Conservation (phyloP, 1,139 yeast genomes). For the Pichia sorboxylosa region DNA sequence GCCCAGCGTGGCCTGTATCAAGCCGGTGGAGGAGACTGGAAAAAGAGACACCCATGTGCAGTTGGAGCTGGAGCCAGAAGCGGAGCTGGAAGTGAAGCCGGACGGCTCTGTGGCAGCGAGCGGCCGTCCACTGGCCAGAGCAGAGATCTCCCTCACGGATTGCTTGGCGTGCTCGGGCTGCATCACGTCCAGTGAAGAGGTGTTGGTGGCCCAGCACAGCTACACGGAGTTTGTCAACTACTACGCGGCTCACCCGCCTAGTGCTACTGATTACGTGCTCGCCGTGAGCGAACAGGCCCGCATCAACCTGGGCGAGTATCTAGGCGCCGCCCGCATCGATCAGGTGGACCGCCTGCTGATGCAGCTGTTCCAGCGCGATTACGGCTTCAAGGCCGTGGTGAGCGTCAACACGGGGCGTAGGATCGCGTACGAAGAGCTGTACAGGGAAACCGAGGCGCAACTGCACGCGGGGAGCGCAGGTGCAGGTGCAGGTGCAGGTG, state of each 20-base stretch:
- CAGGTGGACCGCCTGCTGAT: conserved; percentile 52
- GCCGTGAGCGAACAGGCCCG: conserved; percentile 83
- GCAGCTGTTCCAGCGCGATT: conserved; percentile 42
- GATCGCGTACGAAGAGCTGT: conserved; percentile 51
- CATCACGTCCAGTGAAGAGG: conserved; percentile 92
- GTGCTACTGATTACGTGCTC: conserved; percentile 44
- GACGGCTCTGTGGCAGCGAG: conserved; percentile 1
- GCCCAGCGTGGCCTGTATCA: conserved; percentile 91
- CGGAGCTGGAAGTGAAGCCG: conserved; percentile 42
- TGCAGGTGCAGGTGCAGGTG: too few species aligned
- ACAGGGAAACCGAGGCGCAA: conserved; percentile 31
- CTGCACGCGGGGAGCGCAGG: conserved; percentile 19
- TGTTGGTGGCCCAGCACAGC: conserved; percentile 81
- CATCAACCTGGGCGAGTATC: conserved; percentile 69
- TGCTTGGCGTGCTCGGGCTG: conserved; percentile 97
- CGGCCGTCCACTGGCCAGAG: conserved; percentile 46
- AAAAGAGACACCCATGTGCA: conserved; percentile 12
- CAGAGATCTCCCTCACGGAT: conserved; percentile 82
- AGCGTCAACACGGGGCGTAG: conserved; percentile 80
- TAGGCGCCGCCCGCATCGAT: conserved; percentile 37
- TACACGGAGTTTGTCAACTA: conserved; percentile 66
- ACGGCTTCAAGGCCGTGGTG: conserved; percentile 66
- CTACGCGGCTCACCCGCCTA: conserved; percentile 27
- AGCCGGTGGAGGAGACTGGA: conserved; percentile 53
- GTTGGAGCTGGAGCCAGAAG: conserved; percentile 58